Conservation (phyloP, 148 eudicot species). For the Drosera capensis region DNA sequence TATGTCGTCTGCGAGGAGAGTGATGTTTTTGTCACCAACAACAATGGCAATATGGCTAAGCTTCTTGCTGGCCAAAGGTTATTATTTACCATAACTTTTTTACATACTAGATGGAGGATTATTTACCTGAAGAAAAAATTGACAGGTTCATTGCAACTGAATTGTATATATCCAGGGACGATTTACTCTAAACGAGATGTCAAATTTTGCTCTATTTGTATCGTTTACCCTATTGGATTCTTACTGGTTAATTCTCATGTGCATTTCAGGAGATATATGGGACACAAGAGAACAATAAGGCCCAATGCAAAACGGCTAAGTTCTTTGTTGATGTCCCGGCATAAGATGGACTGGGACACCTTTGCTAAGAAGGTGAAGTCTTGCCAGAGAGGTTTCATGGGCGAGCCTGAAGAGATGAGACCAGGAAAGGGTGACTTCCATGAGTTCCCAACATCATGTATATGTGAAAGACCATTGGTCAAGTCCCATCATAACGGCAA, state of each 20-base stretch:
- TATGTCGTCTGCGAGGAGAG: constrained; percentile 90
- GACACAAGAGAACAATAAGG: constrained; percentile 85
- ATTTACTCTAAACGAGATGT: background rate
- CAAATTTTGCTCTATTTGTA: background rate
- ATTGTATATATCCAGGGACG: too few relatives aligned
- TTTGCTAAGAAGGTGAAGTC: constrained; percentile 78
- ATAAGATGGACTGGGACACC: constrained; percentile 51
- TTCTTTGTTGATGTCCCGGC: constrained; percentile 50
- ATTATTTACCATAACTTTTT: background rate
- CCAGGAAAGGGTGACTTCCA: constrained; percentile 74
- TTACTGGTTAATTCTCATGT: background rate
- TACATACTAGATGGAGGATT: background rate
- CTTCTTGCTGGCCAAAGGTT: constrained; percentile 95
- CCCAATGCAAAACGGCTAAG: constrained; percentile 93
- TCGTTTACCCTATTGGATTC: background rate
- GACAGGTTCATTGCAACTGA: background rate
- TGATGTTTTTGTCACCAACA: constrained; percentile 89
- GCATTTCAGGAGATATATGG: constrained; percentile 70
- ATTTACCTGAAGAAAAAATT: background rate
- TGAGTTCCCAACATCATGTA: constrained; percentile 73
- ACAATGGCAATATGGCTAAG: constrained; percentile 98
- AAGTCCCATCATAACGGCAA: constrained; percentile 11
- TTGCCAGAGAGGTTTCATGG: constrained; percentile 87
- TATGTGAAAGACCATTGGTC: constrained; percentile 45
- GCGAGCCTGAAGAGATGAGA: constrained; percentile 86